phyloP scores from a whole-genome alignment of 306 rosid genomes.

The Gastrolobium bilobum region DNA sequence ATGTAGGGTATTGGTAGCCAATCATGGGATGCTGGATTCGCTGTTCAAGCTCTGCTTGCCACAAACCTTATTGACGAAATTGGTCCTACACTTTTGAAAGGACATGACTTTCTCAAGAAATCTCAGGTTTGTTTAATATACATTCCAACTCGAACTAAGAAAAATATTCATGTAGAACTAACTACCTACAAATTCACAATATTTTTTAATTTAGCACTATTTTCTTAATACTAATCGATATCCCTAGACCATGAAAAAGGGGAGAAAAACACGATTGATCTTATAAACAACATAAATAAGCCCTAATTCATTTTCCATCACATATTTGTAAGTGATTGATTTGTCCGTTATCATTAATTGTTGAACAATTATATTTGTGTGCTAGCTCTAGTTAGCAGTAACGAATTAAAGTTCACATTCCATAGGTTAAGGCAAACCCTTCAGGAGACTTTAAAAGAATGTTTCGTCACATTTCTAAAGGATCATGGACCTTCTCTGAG shows the following conservation, averaged over 20 bases:
- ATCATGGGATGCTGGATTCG: slow-evolving; percentile 65
- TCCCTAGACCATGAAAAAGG: no score
- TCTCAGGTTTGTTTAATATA: slow-evolving; percentile 57
- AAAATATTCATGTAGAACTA: no score
- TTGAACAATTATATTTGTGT: neutral
- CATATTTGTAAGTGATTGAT: neutral
- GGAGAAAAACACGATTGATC: neutral
- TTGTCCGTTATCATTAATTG: neutral
- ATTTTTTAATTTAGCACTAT: neutral
- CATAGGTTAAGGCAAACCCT: slow-evolving; percentile 61
- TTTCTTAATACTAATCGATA: no score
- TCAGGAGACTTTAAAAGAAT: slow-evolving; percentile 62
- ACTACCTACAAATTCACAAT: neutral
- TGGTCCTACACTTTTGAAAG: slow-evolving; percentile 60
- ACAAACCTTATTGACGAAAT: slow-evolving; percentile 58
- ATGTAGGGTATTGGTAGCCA: slow-evolving; percentile 72
- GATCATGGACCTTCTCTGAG: slow-evolving; percentile 78
- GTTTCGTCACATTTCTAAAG: slow-evolving; percentile 73
- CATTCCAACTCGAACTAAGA: neutral
- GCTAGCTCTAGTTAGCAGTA: neutral
- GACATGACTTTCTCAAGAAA: slow-evolving; percentile 67
- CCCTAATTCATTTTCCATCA: no score
- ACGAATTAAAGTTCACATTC: neutral
- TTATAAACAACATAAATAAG: neutral
- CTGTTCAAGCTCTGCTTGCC: slow-evolving; percentile 69